Base-by-base conservation (phyloP, 345 rosid genomes). In the Gossypium ekmanianum region DNA sequence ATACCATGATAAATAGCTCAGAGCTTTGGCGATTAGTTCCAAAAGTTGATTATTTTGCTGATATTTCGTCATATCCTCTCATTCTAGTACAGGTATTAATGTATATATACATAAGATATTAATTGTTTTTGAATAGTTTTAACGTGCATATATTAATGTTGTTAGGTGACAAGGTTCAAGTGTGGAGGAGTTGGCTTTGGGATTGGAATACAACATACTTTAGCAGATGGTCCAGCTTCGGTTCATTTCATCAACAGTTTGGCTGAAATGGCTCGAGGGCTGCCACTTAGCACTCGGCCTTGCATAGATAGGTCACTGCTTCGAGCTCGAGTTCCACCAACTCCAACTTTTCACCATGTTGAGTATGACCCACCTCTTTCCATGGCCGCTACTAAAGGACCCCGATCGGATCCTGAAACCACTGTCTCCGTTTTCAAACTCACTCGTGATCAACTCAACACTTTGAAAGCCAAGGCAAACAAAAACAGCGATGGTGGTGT, bases 151-250 rank as follows among this genome's bases (percentile, higher is more conserved):
- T 26, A 5, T 59, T 59, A 20, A 59, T 26, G 34, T 26, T 59
- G n/a, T 39, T 63, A 84, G 86, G 75, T 83, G 8, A 85, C 86
- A 0, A 55, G 10, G 2, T 81, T 85, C 72, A 72, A 66, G 58
- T 78, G 85, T 65, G 89, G 89, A 34, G 79, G 80, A 2, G 78
- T 75, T 11, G 65, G 73, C 24, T 51, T 82, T 2, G 87, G 85
- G 0, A 34, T 76, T 1, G 72, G 76, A 9, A 2, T 76, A 7
- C 82, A 80, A 22, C 89, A 81, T 20, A 71, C 72, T 0, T 8
- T 76, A 1, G 79, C 51, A 9, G 89, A 86, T 54, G 87, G 84
- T 8, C 13, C 45, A 7, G 71, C 79, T 1, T 75, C 75, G 0
- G 1, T 82, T 18, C 71, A 73, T 7, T 65, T 86, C 54, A 62